Evolutionary conservation across 306 rosid species (phyloP).

Genomic region (Castanea crenata): DNA sequence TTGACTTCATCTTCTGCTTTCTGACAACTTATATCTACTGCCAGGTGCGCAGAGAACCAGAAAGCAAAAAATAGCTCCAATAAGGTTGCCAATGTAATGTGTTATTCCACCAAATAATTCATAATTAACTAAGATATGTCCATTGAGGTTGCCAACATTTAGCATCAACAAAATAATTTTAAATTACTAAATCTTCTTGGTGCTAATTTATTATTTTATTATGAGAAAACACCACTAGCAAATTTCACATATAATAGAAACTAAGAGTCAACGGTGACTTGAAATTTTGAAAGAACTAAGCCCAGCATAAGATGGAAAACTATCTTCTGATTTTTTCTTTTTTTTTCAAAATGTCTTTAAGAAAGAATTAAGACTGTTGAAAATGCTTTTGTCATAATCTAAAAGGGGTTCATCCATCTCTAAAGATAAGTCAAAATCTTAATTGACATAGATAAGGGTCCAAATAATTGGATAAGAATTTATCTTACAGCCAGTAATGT

Average conservation of each 20-base stretch:
- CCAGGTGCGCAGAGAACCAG: neutral
- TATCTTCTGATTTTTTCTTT: neutral
- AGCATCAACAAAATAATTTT: neutral
- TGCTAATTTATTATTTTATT: neutral
- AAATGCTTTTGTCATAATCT: neutral
- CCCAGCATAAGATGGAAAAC: neutral
- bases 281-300: neutral
- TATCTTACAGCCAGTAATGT: constrained; percentile 86
- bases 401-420: neutral
- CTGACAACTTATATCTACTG: neutral
- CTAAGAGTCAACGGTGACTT: neutral
- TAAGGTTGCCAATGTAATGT: neutral
- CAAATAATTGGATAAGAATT: neutral
- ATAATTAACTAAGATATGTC: neutral
- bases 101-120: neutral
- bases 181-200: neutral
- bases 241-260: neutral
- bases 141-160: neutral
- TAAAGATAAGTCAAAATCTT: neutral
- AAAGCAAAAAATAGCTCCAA: neutral
- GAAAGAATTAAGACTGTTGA: neutral
- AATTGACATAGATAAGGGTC: neutral
- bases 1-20: neutral
- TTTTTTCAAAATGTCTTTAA: neutral
- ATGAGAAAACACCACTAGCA: neutral